These are phyloP conservation scores for Komagataella phaffii DNA, from an alignment of 805 yeast species.

Conservation along the genomic window DNA sequence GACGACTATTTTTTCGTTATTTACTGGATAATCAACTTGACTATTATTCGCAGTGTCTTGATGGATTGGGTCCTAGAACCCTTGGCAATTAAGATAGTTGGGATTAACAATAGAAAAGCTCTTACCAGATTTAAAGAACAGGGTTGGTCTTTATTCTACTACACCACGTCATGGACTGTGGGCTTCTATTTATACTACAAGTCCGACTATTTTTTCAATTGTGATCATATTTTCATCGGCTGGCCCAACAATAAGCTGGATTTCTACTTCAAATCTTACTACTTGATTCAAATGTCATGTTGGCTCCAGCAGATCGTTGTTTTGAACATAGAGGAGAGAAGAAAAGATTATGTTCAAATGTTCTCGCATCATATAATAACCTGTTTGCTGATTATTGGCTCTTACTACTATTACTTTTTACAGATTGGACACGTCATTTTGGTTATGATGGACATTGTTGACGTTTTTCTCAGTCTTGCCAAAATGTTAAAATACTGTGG, in stretches of 20 bases:
- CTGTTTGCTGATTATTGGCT: constrained; percentile 48
- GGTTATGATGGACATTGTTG: constrained; percentile 75
- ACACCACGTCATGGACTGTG: constrained; percentile 33
- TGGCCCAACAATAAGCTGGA: constrained; percentile 68
- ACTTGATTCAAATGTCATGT: constrained; percentile 55
- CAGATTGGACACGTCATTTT: constrained; percentile 70
- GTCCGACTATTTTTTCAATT: constrained; percentile 46
- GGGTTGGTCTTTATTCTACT: constrained; percentile 63
- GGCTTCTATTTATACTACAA: constrained; percentile 46
- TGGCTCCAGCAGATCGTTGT: constrained; percentile 78
- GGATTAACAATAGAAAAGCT: constrained; percentile 36
- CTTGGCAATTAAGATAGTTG: constrained; percentile 26
- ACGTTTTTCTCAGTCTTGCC: constrained; percentile 56
- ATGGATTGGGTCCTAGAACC: constrained; percentile 50
- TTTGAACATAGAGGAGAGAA: constrained; percentile 59
- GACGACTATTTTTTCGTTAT: constrained; percentile 42
- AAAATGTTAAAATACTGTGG: constrained; percentile 70
- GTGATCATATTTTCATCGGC: constrained; percentile 42
- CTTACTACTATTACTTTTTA: constrained; percentile 60
- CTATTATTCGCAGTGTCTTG: constrained; percentile 43
- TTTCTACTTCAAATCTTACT: constrained; percentile 46
- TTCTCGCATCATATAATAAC: constrained; percentile 82
- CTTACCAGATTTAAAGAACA: constrained; percentile 73
- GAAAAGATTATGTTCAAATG: constrained; percentile 84
- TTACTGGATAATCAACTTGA: constrained; percentile 39